Evolutionary conservation across 148 eudicot species (phyloP).

Genomic region (Rhododendron ferrugineum): DNA sequence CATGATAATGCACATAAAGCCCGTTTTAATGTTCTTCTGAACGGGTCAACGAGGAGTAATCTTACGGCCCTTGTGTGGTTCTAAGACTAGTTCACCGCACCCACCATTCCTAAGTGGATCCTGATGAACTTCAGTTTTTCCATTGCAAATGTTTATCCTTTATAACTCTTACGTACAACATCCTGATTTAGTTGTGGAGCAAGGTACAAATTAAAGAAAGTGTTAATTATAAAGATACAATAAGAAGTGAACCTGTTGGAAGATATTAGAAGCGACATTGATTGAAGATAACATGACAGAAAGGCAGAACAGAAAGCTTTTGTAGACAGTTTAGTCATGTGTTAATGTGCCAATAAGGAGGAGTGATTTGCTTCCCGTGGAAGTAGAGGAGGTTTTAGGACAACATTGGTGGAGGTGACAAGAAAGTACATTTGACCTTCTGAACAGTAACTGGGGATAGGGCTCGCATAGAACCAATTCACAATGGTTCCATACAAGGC

Average conservation of each 20-base stretch:
- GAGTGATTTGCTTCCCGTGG: not conserved
- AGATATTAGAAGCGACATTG: not conserved
- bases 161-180: not conserved
- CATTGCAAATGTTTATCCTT: not conserved
- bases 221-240: too few relatives aligned
- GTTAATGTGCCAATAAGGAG: not conserved
- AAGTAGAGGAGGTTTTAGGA: not conserved
- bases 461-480: not conserved
- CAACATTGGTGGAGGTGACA: not conserved
- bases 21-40: not conserved
- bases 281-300: not conserved
- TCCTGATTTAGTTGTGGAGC: not conserved
- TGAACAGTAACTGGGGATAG: not conserved
- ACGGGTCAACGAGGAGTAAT: not conserved
- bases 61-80: not conserved
- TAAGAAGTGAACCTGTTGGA: not conserved
- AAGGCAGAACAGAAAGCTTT: not conserved
- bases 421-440: not conserved
- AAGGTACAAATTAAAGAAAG: not conserved
- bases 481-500: not conserved
- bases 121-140: not conserved
- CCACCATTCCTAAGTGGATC: not conserved
- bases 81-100: not conserved
- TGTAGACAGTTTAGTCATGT: not conserved
- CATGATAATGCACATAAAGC: not conserved